Evolutionary conservation across 2,329 filamentous ascomycete genomes (phyloP), one percentile per base, ranked within the genome.

Genomic region (Pseudocercospora crystallina): DNA sequence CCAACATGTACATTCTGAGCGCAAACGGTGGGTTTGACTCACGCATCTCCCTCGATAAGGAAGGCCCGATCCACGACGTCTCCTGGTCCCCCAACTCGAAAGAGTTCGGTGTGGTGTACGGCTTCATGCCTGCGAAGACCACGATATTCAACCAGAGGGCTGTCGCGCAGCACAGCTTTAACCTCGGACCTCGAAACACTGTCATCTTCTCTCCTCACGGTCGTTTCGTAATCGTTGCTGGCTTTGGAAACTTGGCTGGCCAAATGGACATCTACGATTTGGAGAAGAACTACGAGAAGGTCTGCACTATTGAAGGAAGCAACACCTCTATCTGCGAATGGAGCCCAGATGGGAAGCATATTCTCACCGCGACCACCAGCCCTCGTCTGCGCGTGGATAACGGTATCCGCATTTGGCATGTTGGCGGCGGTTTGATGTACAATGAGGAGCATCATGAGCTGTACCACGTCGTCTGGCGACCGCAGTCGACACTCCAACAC

Each of bases 91-190:
- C 94, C 41, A 97, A 94, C 73, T 95, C 90, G 63, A 95, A 90
- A 76, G 92, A 97, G 72, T 99, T 99, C 66, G 92, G 90, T 67
- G 94, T 99, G 30, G 86, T 96, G 12, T 99, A 99, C 69, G 94
- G 94, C 55, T 97, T 89, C 73, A 97, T 96, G 90, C 94, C 94
- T n/a, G 89, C 94, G 49, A 97, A 97, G 80, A 94, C 92, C 3
- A 96, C 92, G 61, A 94, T 99, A 61, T 99, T 97, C 82, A 96
- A 96, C 71, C 83, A 87, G 64, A 86, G 89, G 57, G 94, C 89
- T 56, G 81, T 90, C 52, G 79, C 87, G 14, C 87, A 86, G 51
- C 89, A 96, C 73, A 89, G 81, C 53, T 96, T 99, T 73, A 83
- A 90, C 44, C 80, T 96, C 46, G 86, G 79, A 2, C 94, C 94